Percentiles rank a stretch among this genome's conserved stretches.
Evolutionary conservation across 352 stramenopile genomes (phyloP).

Genomic region (Pythium apleroticum): DNA sequence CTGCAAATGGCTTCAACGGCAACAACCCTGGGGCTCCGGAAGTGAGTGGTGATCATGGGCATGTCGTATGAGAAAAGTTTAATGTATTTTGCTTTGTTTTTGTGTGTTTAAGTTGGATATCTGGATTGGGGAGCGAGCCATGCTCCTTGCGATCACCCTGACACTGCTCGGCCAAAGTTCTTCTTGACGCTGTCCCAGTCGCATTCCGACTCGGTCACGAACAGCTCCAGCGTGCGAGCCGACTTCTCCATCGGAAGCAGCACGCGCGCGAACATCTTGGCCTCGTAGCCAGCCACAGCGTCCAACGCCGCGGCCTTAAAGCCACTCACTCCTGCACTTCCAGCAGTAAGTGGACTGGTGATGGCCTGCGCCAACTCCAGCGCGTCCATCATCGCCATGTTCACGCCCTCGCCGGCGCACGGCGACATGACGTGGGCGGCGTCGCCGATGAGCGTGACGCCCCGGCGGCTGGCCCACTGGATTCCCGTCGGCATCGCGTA

Average conservation of each 20-base stretch:
- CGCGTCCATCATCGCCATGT: conserved; percentile 32
- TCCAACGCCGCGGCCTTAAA: conserved; percentile 3
- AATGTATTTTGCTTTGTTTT: no score
- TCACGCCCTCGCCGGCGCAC: conserved; percentile 36
- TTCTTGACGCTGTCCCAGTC: background rate
- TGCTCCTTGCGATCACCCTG: no score
- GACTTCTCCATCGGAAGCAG: conserved; percentile 1
- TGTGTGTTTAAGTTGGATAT: no score
- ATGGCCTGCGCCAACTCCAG: conserved; percentile 22
- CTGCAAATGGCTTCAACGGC: no score
- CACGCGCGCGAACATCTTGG: conserved; percentile 19
- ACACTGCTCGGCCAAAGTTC: background rate
- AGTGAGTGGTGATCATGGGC: no score
- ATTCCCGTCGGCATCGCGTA: conserved; percentile 21
- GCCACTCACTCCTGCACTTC: background rate
- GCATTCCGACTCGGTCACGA: conserved; percentile 4
- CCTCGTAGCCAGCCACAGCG: conserved; percentile 15
- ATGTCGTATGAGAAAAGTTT: no score
- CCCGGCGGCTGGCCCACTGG: conserved; percentile 15
- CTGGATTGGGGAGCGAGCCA: no score
- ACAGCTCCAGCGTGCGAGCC: conserved; percentile 18
- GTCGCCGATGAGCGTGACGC: conserved; percentile 34
- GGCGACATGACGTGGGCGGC: conserved; percentile 40
- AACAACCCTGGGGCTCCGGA: no score
- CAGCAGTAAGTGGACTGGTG: background rate